These are phyloP conservation scores for Glycine soja DNA, from an alignment of 306 rosid species.

Conservation along the genomic window DNA sequence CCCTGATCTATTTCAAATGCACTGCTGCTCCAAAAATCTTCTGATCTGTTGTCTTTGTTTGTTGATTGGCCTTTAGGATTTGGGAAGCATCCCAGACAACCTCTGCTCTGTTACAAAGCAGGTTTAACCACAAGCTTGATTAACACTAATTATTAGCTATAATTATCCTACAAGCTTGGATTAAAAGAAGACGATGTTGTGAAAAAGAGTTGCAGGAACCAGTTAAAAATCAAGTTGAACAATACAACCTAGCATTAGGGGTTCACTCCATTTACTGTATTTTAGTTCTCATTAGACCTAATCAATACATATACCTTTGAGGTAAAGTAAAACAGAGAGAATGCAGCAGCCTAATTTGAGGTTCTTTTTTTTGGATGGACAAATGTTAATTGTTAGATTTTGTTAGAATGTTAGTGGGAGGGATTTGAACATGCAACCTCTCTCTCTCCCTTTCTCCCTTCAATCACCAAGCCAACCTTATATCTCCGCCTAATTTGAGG, in stretches of 20 bases:
- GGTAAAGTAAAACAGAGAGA: constrained; percentile 4
- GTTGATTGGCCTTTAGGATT: constrained; percentile 58
- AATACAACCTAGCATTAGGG: background rate
- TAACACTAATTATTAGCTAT: constrained; percentile 48
- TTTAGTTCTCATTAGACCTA: background rate
- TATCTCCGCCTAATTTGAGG: background rate
- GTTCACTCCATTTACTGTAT: constrained; percentile 8
- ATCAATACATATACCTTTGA: constrained; percentile 1
- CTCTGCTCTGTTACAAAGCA: constrained; percentile 91
- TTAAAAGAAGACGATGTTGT: constrained; percentile 6
- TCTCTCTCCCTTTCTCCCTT: too few species aligned
- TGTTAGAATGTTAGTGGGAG: too few species aligned
- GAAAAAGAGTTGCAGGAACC: background rate
- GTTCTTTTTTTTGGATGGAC: too few species aligned
- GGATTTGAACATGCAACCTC: too few species aligned
- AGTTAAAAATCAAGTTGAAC: background rate
- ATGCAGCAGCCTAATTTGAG: background rate
- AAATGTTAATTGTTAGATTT: too few species aligned
- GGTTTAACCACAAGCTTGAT: constrained; percentile 67
- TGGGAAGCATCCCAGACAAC: constrained; percentile 78
- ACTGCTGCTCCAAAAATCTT: constrained; percentile 80
- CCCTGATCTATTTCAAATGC: constrained; percentile 65
- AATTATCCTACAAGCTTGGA: constrained; percentile 11
- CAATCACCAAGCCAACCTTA: too few species aligned
- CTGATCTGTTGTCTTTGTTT: constrained; percentile 61